Evolutionary conservation across 495 filamentous ascomycete species (phyloP).

Genomic region (Penicillium macrosclerotiorum): DNA sequence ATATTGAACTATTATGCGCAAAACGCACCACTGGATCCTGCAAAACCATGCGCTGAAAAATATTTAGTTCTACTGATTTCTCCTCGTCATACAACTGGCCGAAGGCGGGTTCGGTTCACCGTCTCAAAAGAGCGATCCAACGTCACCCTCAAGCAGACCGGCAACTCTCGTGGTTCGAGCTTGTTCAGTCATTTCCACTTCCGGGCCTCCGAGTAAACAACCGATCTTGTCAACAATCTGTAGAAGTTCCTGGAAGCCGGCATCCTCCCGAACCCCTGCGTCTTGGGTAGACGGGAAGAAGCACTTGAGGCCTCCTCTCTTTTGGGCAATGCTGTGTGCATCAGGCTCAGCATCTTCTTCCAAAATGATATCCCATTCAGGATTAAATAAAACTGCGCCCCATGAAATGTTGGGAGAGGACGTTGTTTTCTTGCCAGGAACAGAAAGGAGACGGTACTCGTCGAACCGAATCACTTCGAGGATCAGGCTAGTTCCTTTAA

Average conservation of each 20-base stretch:
- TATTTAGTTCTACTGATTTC: too few species aligned
- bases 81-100: too few species aligned
- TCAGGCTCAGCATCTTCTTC: conserved; percentile 1
- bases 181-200: not conserved
- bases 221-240: conserved; percentile 29
- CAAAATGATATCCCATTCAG: conserved; percentile 49
- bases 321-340: conserved; percentile 9
- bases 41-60: too few species aligned
- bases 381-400: conserved; percentile 49
- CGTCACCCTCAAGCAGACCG: conserved; percentile 25
- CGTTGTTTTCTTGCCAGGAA: too few species aligned
- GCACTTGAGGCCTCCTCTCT: conserved; percentile 37
- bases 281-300: conserved; percentile 42
- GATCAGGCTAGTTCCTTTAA: conserved; percentile 49
- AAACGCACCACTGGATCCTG: too few species aligned
- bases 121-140: conserved; percentile 35
- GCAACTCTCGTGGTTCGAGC: conserved; percentile 1
- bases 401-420: conserved; percentile 25
- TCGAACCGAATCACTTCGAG: conserved; percentile 58
- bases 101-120: too few species aligned
- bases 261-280: conserved; percentile 3
- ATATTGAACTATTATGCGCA: too few species aligned
- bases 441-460: too few species aligned
- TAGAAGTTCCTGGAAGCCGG: conserved; percentile 36
- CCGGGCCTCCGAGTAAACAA: conserved; percentile 22